Evolutionary conservation across 208 protist species (phyloP), one percentile per base, ranked within the genome.

Genomic region (Angomonas ambiguus): DNA sequence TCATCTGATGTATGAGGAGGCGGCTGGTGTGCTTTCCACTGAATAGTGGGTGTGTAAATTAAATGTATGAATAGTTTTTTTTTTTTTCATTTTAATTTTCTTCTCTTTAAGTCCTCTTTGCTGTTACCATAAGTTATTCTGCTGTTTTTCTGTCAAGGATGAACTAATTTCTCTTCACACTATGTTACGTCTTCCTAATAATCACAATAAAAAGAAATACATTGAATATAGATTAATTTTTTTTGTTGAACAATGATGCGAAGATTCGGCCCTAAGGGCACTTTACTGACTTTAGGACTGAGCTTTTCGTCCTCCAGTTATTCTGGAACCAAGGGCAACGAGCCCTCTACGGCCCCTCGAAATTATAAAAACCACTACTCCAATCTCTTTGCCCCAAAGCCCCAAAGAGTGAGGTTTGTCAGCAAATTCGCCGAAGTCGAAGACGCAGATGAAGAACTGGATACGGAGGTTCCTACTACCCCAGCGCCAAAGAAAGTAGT

Each of bases 1-100:
- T 27, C 62, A 67, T 22, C 74, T 91, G 24, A 85, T 88, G 68
- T 97, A 95, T 69, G 65, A 74, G 33, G 88, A 94, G 51, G 93
- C 92, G 75, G 87, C 79, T 20, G 85, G 90, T 64, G 74, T 92
- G 24, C 69, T 95, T 30, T 84, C 90, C 20, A 66, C 64, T 1
- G 87, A 93, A 35, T 95, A 79, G 74, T 27, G 45, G 45, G 4
- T 53, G 18, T 59, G 53, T 59, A 59, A 59, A 59, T n/a, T 59
- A 38, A 31, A 6, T 28, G 30, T 45, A 31, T 20, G 22, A 55
- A 28, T 55, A 25, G 49, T 28, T 20, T 20, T 8, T 30, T 59
- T 59, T 38, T 59, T 59, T 32, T 27, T 59, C 20, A 51, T 64
- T 10, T 11, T 24, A 51, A 51, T 51, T 27, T 33, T 28, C 3